Evolutionary conservation across 2,329 filamentous ascomycete species (phyloP), one percentile per base, ranked within the genome.

Genomic region (Aspergillus thermomutatus): DNA sequence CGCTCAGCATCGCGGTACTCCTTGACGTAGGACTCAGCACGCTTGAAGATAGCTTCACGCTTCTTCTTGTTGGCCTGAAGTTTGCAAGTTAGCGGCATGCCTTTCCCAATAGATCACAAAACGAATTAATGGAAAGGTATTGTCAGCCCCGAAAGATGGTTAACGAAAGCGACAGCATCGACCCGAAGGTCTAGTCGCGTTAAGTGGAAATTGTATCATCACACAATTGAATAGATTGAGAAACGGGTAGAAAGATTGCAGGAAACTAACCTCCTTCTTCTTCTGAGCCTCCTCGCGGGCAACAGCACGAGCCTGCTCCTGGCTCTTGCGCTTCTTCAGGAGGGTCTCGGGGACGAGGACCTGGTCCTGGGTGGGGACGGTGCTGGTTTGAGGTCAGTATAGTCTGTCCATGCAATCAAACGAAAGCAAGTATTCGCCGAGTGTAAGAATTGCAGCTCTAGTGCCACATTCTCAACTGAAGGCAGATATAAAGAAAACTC

Each of bases 301-400:
- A 82, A 93, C 90, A 79, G 94, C 92, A 79, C 92, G 90, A 79
- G 92, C 92, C 88, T 97, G 96, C 88, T 99, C 94, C 84, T 97
- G 93, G 80, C 87, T 91, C 92, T 99, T 99, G 85, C 94, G 91
- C 91, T 99, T 99, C 90, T 99, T 99, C 80, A 99, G 87, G 75
- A 99, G 91, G 73, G 94, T 99, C 91, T 99, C 94, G 71, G 94
- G 94, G 77, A 97, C 91, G 79, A 97, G 85, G 79, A 99, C 87
- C 80, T 97, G 90, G 80, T 97, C 91, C 81, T 92, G 82, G 80
- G 92, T 96, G 70, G 94, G 91, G 76, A 96, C 90, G 82, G 87
- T 87, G 82, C 92, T 96, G 77, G 43, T 17, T 75, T 77, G 66
- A 77, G 72, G 78, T 86, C 78, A 91, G 87, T 89, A 91, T 87